Base-by-base conservation (phyloP, 495 filamentous ascomycete species). In the Geoglossum glabrum region DNA sequence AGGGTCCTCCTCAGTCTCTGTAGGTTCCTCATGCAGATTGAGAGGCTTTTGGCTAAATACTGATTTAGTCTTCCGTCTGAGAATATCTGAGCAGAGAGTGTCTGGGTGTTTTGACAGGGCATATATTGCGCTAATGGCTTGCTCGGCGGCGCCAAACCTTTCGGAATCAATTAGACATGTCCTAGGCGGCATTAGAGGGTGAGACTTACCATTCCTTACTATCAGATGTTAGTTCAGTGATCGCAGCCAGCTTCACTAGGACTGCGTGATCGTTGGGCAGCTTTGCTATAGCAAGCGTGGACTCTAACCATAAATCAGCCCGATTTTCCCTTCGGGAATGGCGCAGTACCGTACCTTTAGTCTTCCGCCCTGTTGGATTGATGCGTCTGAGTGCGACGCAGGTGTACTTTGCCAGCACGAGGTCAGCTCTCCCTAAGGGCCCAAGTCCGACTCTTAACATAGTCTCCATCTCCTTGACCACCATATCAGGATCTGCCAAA, bases 121-220 rank as follows among this genome's bases (percentile, higher is more conserved):
- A 65, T 97, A 99, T 60, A 99, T 95, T 34, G 92, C 92, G 59
- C 87, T 83, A 64, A 97, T 87, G 19, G 92, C 89, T 68, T 99
- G 93, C 64, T 99, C 92, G 17, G 93, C 90, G n/a, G 96, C 84
- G 8, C 93, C 90, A 63, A 76, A 80, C 69, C 69, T 71, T 15
- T 47, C 19, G 33, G 21, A 6, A 0, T 55, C 17, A 51, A 25
- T 62, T 33, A 50, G 28, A 51, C 8, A n/a, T 8, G 25, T 10
- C 28, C 21, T 26, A 21, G 25, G 28, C 25, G 54, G 10, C 43
- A 17, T 28, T 28, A 27, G 28, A 17, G 1, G 15, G n/a, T 25
- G 45, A 23, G 13, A 55, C 67, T 58, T 82, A 90, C 92, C 92
- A 99, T 66, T 99, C 92, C 66, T 93, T 90, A 67, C 82, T 90